A percentile compares a stretch with the other conserved stretches of the same genome.
These are phyloP conservation scores for Breynia disticha DNA, from an alignment of 441 rosid genomes.

Conservation along the genomic window DNA sequence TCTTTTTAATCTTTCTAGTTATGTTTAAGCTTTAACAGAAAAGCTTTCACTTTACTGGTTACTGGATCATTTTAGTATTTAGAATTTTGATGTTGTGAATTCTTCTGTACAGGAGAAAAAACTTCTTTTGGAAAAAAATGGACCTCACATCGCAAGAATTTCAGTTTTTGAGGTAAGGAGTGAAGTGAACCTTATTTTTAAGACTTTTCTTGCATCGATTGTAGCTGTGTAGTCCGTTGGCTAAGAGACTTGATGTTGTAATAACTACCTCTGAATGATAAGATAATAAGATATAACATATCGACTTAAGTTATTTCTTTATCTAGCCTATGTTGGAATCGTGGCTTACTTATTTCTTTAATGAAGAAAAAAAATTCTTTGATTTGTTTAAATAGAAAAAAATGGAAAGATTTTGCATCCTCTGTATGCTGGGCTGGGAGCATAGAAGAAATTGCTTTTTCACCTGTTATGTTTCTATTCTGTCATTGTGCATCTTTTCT, in stretches of 20 bases:
- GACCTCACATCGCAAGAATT: constrained; percentile 71
- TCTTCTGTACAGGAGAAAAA: constrained; percentile 59
- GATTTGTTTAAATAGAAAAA: neutral
- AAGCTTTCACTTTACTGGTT: no score
- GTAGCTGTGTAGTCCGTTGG: neutral
- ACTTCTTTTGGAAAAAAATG: constrained; percentile 73
- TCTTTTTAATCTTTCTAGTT: neutral
- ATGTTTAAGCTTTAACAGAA: neutral
- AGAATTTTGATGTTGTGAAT: neutral
- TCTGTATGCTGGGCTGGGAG: neutral
- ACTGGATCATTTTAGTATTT: no score
- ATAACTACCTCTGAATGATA: neutral
- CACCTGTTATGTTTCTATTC: neutral
- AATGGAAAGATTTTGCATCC: neutral
- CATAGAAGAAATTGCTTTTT: neutral
- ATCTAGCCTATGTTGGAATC: neutral
- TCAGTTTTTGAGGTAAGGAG: constrained; percentile 71
- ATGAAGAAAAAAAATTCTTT: neutral
- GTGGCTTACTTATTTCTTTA: neutral
- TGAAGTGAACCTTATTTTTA: constrained; percentile 3
- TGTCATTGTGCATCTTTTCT: neutral
- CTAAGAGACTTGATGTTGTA: neutral
- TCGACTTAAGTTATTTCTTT: neutral
- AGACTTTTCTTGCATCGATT: neutral
- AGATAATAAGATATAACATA: neutral